A percentile compares a stretch with the other conserved stretches of the same genome.
These are phyloP conservation scores for Metschnikowia anglica DNA, from an alignment of 805 yeast genomes.

Conservation along the genomic window DNA sequence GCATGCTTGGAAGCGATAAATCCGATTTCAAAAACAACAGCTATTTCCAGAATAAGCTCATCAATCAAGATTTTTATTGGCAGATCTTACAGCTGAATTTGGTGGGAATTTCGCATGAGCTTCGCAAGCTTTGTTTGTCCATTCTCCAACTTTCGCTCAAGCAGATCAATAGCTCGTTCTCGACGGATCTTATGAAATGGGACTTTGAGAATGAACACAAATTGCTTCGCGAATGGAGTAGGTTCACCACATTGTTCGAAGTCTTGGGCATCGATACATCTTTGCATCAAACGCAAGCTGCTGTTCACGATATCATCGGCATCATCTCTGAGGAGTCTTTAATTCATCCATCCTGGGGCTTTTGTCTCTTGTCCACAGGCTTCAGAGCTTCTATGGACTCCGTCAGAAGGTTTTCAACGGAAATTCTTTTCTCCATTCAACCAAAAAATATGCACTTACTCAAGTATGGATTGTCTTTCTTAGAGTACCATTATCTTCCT, in stretches of 20 bases:
- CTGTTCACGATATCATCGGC: constrained; percentile 57
- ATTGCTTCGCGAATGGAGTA: constrained; percentile 60
- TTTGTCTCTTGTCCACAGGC: constrained; percentile 73
- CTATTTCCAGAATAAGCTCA: constrained; percentile 27
- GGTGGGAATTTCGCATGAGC: constrained; percentile 58
- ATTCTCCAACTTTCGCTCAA: constrained; percentile 62
- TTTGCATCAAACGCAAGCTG: constrained; percentile 80
- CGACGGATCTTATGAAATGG: constrained; percentile 46
- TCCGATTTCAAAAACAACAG: constrained; percentile 12
- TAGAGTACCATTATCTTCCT: constrained; percentile 51
- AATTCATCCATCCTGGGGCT: constrained; percentile 70
- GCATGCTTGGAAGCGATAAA: constrained; percentile 39
- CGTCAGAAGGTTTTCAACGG: constrained; percentile 62
- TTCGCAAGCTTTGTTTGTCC: constrained; percentile 65
- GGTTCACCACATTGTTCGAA: constrained; percentile 72
- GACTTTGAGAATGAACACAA: constrained; percentile 20
- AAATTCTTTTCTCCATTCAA: constrained; percentile 54
- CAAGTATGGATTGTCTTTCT: constrained; percentile 42
- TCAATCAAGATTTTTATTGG: constrained; percentile 47
- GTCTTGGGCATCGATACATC: constrained; percentile 84
- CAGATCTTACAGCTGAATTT: constrained; percentile 53
- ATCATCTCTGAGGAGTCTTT: constrained; percentile 50
- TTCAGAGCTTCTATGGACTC: constrained; percentile 74
- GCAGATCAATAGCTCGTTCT: constrained; percentile 35
- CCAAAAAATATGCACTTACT: constrained; percentile 39